These are phyloP conservation scores for Saccharomyces jurei DNA, from an alignment of 805 yeast genomes.

Conservation along the genomic window DNA sequence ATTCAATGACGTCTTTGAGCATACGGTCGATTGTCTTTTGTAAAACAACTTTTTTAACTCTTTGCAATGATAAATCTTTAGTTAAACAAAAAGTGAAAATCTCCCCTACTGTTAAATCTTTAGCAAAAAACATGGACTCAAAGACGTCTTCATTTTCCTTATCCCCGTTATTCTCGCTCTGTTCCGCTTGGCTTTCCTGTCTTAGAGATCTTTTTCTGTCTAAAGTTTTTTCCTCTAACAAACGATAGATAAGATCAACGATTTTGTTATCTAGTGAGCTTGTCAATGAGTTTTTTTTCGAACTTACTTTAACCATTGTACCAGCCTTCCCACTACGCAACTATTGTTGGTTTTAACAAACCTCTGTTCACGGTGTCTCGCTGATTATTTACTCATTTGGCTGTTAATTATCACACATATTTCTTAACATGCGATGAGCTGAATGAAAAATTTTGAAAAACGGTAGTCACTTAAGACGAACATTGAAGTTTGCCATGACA, in stretches of 20 bases:
- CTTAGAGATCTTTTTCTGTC: conserved; percentile 25
- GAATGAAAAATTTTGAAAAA: not conserved
- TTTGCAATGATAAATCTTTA: conserved; percentile 56
- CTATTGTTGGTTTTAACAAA: not conserved
- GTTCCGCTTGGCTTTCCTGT: conserved; percentile 1
- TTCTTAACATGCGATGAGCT: not conserved
- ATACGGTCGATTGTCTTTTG: conserved; percentile 59
- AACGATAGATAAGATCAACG: conserved; percentile 43
- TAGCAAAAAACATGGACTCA: conserved; percentile 46
- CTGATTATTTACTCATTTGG: not conserved
- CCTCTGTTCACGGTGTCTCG: not conserved
- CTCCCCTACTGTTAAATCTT: conserved; percentile 45
- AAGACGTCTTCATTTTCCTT: conserved; percentile 24
- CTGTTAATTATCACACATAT: not conserved
- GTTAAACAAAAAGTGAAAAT: conserved; percentile 51
- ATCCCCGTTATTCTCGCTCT: conserved; percentile 9
- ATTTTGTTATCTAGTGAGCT: conserved; percentile 48
- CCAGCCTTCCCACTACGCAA: not conserved
- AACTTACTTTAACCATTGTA: conserved; percentile 31
- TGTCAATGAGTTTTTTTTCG: conserved; percentile 19
- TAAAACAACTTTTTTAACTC: conserved; percentile 59
- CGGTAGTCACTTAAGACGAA: not conserved
- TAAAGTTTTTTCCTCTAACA: conserved; percentile 53
- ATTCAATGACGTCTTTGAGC: conserved; percentile 45
- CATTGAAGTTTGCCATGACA: not conserved